These are phyloP conservation scores for Rhodotorula paludigena DNA, from an alignment of 768 basidiomycete genomes.

Conservation along the genomic window DNA sequence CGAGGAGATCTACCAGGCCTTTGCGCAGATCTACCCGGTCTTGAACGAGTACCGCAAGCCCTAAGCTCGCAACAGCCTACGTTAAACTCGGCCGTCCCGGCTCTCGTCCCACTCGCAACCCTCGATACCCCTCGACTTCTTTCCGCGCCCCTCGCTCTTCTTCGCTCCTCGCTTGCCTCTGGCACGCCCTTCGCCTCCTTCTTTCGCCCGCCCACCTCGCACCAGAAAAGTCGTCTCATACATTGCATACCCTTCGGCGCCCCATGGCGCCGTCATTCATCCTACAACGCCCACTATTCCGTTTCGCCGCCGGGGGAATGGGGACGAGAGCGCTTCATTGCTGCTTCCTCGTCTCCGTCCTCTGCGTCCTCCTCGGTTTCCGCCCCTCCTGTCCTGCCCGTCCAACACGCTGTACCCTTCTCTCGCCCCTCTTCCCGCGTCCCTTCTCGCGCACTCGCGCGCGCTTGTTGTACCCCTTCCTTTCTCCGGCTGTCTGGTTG, in stretches of 20 bases:
- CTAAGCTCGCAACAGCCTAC: slow-evolving; percentile 5
- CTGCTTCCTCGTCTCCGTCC: neutral
- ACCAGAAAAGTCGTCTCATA: no score
- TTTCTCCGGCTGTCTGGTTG: neutral
- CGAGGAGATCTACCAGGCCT: slow-evolving; percentile 98
- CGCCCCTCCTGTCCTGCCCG: no score
- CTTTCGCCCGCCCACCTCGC: no score
- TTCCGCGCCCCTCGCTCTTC: no score
- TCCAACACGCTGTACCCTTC: neutral
- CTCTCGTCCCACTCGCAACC: neutral
- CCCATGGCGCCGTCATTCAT: no score
- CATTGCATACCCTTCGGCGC: no score
- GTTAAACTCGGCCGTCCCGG: neutral
- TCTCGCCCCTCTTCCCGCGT: slow-evolving; percentile 7
- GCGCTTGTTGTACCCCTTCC: neutral
- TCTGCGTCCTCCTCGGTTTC: neutral
- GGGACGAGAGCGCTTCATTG: no score
- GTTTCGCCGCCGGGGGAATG: no score
- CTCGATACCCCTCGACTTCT: neutral
- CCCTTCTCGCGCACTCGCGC: neutral
- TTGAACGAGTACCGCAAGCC: slow-evolving; percentile 78
- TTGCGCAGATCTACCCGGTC: slow-evolving; percentile 99
- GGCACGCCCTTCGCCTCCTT: no score
- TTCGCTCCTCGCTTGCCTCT: no score
- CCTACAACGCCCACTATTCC: no score